Evolutionary conservation across 805 yeast species (phyloP), one percentile per base, ranked within the genome.

Genomic region (Brettanomyces bruxellensis): DNA sequence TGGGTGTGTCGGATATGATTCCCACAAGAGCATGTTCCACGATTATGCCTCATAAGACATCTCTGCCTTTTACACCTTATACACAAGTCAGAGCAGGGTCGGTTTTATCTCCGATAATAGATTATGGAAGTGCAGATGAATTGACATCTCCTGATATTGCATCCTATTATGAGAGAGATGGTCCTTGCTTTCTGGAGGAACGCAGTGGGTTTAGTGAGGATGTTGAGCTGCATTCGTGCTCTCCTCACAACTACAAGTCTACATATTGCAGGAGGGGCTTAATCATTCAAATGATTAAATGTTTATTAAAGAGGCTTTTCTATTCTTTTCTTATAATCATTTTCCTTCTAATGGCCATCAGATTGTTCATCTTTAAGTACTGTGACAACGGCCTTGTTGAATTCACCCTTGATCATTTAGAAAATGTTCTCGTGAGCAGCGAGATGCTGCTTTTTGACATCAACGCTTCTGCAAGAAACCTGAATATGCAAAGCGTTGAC

Each of bases 171-270:
- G 32, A 9, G 32, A 9, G 32, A 28, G 11, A 9, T 28, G 32
- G 11, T 6, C 11, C 11, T 7, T 28, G 11, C 32, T 28, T 28
- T 28, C 32, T 28, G 32, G 32, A 28, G 11, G 41, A 46, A 25
- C 23, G 25, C 13, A 39, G 32, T 40, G 35, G 34, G 3, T 14
- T 38, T 23, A n/a, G 25, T 5, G 46, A 44, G 25, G 47, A 47
- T n/a, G 4, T 22, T 9, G 44, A 34, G 12, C 32, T 34, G 5
- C 28, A 34, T 12, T 34, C 30, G 11, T 14, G 52, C 34, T 62
- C 68, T 2, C 67, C 68, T 0, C 68, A 64, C 49, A 59, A 64
- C 47, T 62, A 60, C 49, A 59, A 57, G 38, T 56, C 64, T 18
- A 47, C 53, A 32, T 55, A 60, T 40, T 57, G 56, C 25, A 55